These are phyloP conservation scores for Dysphania ambrosioides DNA, from an alignment of 148 eudicot genomes.

Conservation along the genomic window DNA sequence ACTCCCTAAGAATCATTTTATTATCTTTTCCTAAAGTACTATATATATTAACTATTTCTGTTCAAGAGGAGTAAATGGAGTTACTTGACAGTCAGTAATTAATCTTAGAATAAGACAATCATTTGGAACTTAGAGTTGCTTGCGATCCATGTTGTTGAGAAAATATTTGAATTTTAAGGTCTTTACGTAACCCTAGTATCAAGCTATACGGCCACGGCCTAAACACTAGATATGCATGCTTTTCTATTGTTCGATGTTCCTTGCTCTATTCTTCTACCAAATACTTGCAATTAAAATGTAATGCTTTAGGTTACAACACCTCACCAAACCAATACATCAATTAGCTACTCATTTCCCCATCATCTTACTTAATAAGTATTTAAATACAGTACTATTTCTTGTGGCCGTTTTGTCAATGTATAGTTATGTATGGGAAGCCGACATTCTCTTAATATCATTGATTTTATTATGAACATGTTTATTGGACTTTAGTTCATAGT, in stretches of 20 bases:
- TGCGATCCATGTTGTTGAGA: no score
- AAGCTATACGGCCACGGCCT: no score
- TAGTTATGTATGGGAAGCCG: not conserved
- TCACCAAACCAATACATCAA: not conserved
- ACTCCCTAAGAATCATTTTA: no score
- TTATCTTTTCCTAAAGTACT: no score
- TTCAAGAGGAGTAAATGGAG: no score
- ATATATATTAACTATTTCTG: no score
- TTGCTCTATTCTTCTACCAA: not conserved
- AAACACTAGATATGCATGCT: not conserved
- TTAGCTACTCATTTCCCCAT: not conserved
- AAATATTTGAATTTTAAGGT: no score
- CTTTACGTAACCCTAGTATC: no score
- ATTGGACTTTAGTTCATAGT: conserved; percentile 1
- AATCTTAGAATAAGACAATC: no score
- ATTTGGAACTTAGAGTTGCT: no score
- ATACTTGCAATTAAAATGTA: not conserved
- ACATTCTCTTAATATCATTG: conserved; percentile 5
- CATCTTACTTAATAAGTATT: not conserved
- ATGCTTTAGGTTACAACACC: not conserved
- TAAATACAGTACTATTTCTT: not conserved
- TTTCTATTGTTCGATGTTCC: not conserved
- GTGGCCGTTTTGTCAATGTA: not conserved
- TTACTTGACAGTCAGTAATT: no score
- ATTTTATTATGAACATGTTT: not conserved